phyloP scores from a whole-genome alignment of 805 yeast species.

The Nakazawaea ernobii region DNA sequence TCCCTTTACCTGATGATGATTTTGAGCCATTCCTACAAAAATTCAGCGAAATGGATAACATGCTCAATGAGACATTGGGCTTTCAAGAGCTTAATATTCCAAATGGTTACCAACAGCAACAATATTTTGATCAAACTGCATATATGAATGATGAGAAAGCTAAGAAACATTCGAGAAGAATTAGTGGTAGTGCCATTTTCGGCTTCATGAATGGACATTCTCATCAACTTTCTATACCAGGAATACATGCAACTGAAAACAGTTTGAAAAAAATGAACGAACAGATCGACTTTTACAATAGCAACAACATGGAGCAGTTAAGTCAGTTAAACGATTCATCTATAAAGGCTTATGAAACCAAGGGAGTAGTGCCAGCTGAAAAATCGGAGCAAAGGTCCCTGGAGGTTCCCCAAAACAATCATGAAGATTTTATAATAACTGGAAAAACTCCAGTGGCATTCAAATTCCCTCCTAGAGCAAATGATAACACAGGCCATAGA shows the following conservation, averaged over 20 bases:
- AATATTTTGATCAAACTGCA: conserved; percentile 10
- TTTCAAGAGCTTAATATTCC: conserved; percentile 65
- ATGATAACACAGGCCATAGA: too few relatives aligned
- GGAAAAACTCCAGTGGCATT: conserved; percentile 41
- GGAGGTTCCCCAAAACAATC: neutral
- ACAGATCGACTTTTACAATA: neutral
- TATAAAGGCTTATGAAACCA: neutral
- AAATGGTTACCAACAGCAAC: conserved; percentile 14
- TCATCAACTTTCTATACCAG: conserved; percentile 57
- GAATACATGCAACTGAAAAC: conserved; percentile 24
- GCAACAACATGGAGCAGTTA: neutral
- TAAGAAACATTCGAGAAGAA: conserved; percentile 48
- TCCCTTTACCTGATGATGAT: conserved; percentile 50
- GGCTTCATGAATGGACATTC: conserved; percentile 59
- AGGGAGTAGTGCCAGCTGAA: conserved; percentile 10
- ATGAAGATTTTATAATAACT: conserved; percentile 43
- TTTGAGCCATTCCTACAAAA: conserved; percentile 40
- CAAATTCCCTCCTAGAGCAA: conserved; percentile 45
- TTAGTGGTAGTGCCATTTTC: conserved; percentile 78
- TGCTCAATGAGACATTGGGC: conserved; percentile 50
- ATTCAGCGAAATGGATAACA: conserved; percentile 47
- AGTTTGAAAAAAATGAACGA: conserved; percentile 15
- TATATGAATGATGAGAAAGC: conserved; percentile 2
- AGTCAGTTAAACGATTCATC: neutral
- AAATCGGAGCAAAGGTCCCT: conserved; percentile 1